Base-by-base conservation (phyloP, 805 yeast species). In the Isabelozyma gotoi region DNA sequence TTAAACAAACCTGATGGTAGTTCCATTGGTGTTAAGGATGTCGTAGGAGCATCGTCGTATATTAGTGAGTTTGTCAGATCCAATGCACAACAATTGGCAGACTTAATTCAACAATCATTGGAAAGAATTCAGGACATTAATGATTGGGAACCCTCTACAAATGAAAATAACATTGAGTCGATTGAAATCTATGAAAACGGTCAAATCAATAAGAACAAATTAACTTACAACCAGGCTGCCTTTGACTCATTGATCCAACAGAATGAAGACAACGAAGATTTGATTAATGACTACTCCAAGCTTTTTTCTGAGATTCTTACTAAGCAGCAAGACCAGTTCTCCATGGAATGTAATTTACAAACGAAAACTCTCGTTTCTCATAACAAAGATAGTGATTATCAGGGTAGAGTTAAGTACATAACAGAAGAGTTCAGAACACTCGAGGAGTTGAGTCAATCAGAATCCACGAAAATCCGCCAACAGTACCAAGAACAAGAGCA, bases 61-160 rank as follows among this genome's bases (percentile, higher is more conserved):
- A 68, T 73, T 36, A 74, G 82, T 17, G 84, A 78, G 41, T 70
- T 65, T 50, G 83, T 87, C 4, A 71, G 94, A 39, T 59, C 76
- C 17, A 74, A 78, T 56, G 77, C 85, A 1, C 74, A 74, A 44
- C 77, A 73, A 35, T 55, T 90, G 31, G 83, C 89, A 0, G 71
- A 67, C n/a, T 47, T 87, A 24, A 78, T 89, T 2, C 66, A 74
- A 41, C 62, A 56, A 3, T 62, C 78, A 0, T 46, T 76, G 33
- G 56, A 55, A 11, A 51, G 59, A 20, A 52, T 68, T 15, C 69
- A 54, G 18, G 62, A 57, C 7, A 17, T 18, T 17, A 65, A 68
- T 41, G 78, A 74, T 49, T 53, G 68, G 57, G 58, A 60, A 14
- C 48, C 69, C 38, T 61, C 67, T 35, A 70, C 67, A 37, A 56